Conservation (phyloP, 768 basidiomycete species). For the Macrolepiota albuminosa region DNA sequence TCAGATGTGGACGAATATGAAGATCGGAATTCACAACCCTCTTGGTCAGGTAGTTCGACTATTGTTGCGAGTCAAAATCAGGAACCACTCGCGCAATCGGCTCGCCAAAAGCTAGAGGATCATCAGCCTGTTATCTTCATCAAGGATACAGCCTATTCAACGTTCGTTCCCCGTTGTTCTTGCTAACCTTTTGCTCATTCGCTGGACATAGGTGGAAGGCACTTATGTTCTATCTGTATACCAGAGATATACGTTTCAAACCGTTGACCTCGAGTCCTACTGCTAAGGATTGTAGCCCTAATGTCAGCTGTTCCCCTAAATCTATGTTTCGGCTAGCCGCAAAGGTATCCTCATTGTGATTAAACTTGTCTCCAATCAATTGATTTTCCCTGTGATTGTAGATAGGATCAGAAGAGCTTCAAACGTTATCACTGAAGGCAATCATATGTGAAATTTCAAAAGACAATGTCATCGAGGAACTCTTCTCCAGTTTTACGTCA, state of each 20-base stretch:
- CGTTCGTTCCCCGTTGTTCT: slow-evolving; percentile 5
- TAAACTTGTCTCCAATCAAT: not conserved
- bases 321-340: slow-evolving; percentile 38
- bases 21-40: not conserved
- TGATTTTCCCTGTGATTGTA: not conserved
- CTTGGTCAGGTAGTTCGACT: not conserved
- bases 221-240: slow-evolving; percentile 35
- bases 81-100: not conserved
- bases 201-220: slow-evolving; percentile 28
- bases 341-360: slow-evolving; percentile 25
- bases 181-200: not conserved
- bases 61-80: not conserved
- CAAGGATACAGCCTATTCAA: slow-evolving; percentile 14
- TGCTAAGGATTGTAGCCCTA: slow-evolving; percentile 6
- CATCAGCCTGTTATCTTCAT: slow-evolving; percentile 12
- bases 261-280: slow-evolving; percentile 15
- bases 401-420: slow-evolving; percentile 16
- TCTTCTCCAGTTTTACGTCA: slow-evolving; percentile 20
- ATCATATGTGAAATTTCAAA: slow-evolving; percentile 14
- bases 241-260: slow-evolving; percentile 25
- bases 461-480: slow-evolving; percentile 19
- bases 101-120: not conserved
- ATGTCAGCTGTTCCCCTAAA: slow-evolving; percentile 31
- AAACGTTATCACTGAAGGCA: slow-evolving; percentile 14
- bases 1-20: not conserved